Evolutionary conservation across 768 basidiomycete genomes (phyloP), one percentile per base, ranked within the genome.

Genomic region (Phylloporus scabripes): DNA sequence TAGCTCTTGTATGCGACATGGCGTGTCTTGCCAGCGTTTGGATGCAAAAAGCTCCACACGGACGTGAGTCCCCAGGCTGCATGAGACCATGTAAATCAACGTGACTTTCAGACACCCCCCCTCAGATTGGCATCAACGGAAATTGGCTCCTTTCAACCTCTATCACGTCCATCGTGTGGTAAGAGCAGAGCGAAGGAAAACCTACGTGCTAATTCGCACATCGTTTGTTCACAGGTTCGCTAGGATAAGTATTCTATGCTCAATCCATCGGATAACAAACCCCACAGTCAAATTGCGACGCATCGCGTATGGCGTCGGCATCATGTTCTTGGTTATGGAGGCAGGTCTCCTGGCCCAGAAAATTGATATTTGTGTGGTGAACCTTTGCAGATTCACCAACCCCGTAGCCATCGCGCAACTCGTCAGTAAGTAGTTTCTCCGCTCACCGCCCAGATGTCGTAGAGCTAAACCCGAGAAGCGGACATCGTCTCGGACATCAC

Each of bases 221-320:
- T 11, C 24, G 17, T n/a, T n/a, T n/a, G n/a, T 24, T 4, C 36
- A 18, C 14, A 64, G 63, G 63, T 59, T 59, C 12, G 45, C 62
- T 12, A 50, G 63, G 4, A 60, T 64, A 46, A 66, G 65, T 31
- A 64, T 64, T 12, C 34, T 64, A 5, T 64, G 44, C 32, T 66
- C 63, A 3, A 34, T 66, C 14, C 26, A 55, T 29, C 60, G 62
- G 41, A 51, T 64, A 47, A 42, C 49, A 31, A 52, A 46, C 24
- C 63, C 62, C 0, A 23, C 41, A 1, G 34, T 23, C 37, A 51
- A 39, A 24, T 20, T 49, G 21, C 53, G 55, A 44, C 26, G 54
- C 17, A 29, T 51, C 15, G 52, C 55, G 14, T 57, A 60, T 33
- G 36, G 53, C 41, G 54, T 53, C 18, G 57, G 59, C 15, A 41